Evolutionary conservation across 148 eudicot genomes (phyloP).

Genomic region (Chenopodium quinoa): DNA sequence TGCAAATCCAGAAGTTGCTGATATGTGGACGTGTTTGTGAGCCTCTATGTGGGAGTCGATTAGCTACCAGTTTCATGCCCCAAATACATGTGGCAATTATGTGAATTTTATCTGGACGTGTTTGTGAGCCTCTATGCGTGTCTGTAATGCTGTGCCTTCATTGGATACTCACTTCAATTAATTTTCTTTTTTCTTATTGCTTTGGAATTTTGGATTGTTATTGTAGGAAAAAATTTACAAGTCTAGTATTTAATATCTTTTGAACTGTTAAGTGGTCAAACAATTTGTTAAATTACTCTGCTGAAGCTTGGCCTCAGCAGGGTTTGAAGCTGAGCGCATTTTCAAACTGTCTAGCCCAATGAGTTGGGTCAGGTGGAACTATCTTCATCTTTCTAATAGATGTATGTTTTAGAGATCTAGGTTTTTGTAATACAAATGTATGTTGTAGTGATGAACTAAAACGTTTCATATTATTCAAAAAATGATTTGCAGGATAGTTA

Average conservation of each 20-base stretch:
- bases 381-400: not conserved
- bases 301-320: not conserved
- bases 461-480: not conserved
- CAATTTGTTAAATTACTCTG: not conserved
- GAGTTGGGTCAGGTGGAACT: not conserved
- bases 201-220: not conserved
- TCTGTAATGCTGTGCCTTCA: not conserved
- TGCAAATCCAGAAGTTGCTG: not conserved
- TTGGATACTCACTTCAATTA: not conserved
- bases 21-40: too few species aligned
- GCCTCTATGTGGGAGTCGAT: too few species aligned
- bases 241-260: not conserved
- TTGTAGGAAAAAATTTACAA: too few species aligned
- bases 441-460: not conserved
- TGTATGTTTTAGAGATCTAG: not conserved
- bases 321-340: not conserved
- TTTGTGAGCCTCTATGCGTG: not conserved
- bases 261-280: not conserved
- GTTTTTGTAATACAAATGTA: not conserved
- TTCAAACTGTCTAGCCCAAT: not conserved
- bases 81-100: too few species aligned
- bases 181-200: not conserved
- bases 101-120: not conserved
- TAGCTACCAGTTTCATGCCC: too few species aligned
- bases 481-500: conserved; percentile 50